A percentile compares a stretch with the other conserved stretches of the same genome.
These are phyloP conservation scores for Eudorina sp. DNA, from an alignment of 139 green algal genomes.

Conservation along the genomic window DNA sequence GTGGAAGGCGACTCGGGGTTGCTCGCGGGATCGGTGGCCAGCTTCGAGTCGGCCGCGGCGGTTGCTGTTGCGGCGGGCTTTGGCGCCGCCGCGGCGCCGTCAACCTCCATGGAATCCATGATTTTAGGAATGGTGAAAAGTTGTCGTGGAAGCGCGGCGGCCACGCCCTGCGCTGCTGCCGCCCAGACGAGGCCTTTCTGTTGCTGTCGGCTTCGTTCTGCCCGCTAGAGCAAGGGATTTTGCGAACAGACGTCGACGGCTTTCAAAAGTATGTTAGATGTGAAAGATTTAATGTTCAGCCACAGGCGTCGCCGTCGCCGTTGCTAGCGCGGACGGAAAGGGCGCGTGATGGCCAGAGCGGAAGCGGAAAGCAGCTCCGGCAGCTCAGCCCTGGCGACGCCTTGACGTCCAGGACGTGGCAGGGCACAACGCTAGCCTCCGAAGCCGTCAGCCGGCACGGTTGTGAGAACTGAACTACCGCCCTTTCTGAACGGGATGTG, in stretches of 20 bases:
- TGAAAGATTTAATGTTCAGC: neutral
- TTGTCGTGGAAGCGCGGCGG: neutral
- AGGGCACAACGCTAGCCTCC: neutral
- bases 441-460: neutral
- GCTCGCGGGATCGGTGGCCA: no score
- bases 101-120: slow-evolving; percentile 27
- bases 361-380: neutral
- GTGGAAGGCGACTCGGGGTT: no score
- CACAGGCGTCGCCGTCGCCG: neutral
- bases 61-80: neutral
- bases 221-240: neutral
- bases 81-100: neutral
- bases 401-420: no score
- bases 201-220: slow-evolving; percentile 16
- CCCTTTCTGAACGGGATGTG: neutral
- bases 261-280: neutral
- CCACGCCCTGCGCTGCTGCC: no score
- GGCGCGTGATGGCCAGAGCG: slow-evolving; percentile 11
- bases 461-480: neutral
- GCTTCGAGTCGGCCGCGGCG: neutral
- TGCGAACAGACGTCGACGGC: neutral
- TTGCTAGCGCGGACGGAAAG: neutral
- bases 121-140: slow-evolving; percentile 6
- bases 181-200: neutral
- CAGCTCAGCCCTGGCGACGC: neutral